Evolutionary conservation across 2,329 filamentous ascomycete genomes (phyloP).

Genomic region (Trichophyton schoenleinii): DNA sequence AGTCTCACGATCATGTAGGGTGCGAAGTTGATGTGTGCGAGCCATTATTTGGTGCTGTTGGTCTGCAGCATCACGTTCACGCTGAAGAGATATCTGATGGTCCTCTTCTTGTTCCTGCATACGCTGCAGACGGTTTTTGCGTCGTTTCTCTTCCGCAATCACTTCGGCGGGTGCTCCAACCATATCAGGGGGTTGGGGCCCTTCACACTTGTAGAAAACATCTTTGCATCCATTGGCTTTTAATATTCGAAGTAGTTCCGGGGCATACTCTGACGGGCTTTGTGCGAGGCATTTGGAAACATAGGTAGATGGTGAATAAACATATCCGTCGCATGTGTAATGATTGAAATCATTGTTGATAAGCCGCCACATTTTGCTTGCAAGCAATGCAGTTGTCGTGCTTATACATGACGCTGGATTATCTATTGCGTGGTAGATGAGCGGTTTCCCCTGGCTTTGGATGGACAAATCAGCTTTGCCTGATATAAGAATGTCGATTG

Average conservation of each 20-base stretch:
- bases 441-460: constrained; percentile 38
- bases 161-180: constrained; percentile 13
- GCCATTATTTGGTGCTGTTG: constrained; percentile 9
- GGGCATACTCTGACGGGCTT: constrained; percentile 7
- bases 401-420: constrained; percentile 44
- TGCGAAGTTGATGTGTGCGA: constrained; percentile 10
- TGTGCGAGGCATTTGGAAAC: constrained; percentile 22
- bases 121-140: constrained; percentile 9
- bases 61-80: constrained; percentile 9
- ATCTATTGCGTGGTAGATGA: constrained; percentile 46
- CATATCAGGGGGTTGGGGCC: constrained; percentile 14
- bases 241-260: constrained; percentile 11
- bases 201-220: constrained; percentile 12
- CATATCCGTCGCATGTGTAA: constrained; percentile 41
- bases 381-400: constrained; percentile 47
- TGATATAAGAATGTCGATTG: constrained; percentile 46
- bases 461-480: constrained; percentile 35
- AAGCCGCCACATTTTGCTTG: constrained; percentile 52
- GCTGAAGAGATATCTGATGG: constrained; percentile 10
- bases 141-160: constrained; percentile 9
- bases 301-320: constrained; percentile 56
- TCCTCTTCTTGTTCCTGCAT: constrained; percentile 14
- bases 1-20: constrained; percentile 12
- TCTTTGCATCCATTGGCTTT: constrained; percentile 13
- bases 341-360: constrained; percentile 49